A percentile compares a stretch with the other conserved stretches of the same genome.
phyloP scores from a whole-genome alignment of 2,329 filamentous ascomycete genomes.

The Colletotrichum spaethianum region DNA sequence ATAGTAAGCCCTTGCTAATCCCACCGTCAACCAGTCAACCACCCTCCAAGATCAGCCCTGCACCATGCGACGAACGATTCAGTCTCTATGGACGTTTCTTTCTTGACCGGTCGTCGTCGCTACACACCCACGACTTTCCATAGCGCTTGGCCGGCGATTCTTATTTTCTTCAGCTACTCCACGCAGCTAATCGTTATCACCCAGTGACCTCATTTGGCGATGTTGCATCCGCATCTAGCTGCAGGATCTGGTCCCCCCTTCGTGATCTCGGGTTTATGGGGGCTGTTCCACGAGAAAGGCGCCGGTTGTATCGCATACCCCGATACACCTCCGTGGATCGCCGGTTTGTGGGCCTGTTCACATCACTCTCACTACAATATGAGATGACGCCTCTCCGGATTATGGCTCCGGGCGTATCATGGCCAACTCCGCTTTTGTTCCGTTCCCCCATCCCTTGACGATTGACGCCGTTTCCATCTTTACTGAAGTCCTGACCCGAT shows the following conservation, averaged over 20 bases:
- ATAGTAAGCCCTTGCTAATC: too few relatives aligned
- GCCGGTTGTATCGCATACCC: background rate
- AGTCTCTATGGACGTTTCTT: slow-evolving; percentile 1
- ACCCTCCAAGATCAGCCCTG: slow-evolving; percentile 3
- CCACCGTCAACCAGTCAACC: too few relatives aligned
- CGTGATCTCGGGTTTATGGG: background rate
- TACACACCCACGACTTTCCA: background rate
- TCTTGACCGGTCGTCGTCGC: background rate
- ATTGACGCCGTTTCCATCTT: background rate
- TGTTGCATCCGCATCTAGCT: slow-evolving; percentile 4
- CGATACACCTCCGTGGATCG: slow-evolving; percentile 14
- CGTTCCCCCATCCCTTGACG: too few relatives aligned
- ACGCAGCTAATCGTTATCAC: background rate
- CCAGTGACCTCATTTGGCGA: background rate
- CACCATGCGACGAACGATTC: slow-evolving; percentile 24
- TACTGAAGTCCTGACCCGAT: background rate
- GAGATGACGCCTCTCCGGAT: background rate
- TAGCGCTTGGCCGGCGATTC: background rate
- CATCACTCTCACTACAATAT: background rate
- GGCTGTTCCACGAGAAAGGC: background rate
- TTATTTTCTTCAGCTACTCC: background rate
- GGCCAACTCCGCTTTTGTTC: background rate
- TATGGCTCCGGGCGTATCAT: background rate
- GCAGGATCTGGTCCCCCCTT: background rate
- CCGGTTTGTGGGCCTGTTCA: slow-evolving; percentile 3